Base-by-base conservation (phyloP, 768 basidiomycete genomes). In the Rhizopogon sp. region DNA sequence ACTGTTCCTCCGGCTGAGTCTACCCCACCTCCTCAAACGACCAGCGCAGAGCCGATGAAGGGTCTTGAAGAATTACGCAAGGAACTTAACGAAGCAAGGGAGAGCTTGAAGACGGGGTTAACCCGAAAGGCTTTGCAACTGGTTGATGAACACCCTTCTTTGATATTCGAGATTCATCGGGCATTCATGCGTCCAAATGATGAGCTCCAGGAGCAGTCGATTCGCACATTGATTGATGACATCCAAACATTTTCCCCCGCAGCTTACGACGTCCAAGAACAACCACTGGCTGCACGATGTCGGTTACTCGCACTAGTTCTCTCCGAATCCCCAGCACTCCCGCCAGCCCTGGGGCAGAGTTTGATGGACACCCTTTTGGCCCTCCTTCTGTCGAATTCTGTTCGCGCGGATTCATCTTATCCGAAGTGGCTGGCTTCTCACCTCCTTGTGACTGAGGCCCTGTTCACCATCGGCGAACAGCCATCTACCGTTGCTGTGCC, bases 381-480 rank as follows among this genome's bases (percentile, higher is more conserved):
- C 2, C 68, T 92, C 13, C 73, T 93, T 31, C 72, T 83, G 20
- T 84, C 88, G 10, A 78, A 77, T 61, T 76, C 77, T 14, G 65
- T 70, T 37, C 79, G 76, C 54, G 71, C 72, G 43, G 79, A 82
- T 53, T 72, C 76, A 2, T 79, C 79, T n/a, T 80, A 81, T 50
- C 93, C 96, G 8, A 85, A 82, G 63, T 99, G 97, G 97, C 79
- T 96, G 5, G 85, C 93, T 1, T 80, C 90, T 2, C 84, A 88
- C 62, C 76, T 98, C 11, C 80, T 97, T 11, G 88, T 95, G 49
- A 85, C 86, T 6, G 94, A 99, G 65, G 83, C 88, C 16, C 72
- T 98, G 44, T 78, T 98, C 33, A 84, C 84, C 16, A 73, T 87
- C 17, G 82, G 86, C 1, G 88, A 90, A 49, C 87, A 88, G 41